phyloP scores from a whole-genome alignment of 2,329 filamentous ascomycete genomes.

The Orbilia brochopaga region DNA sequence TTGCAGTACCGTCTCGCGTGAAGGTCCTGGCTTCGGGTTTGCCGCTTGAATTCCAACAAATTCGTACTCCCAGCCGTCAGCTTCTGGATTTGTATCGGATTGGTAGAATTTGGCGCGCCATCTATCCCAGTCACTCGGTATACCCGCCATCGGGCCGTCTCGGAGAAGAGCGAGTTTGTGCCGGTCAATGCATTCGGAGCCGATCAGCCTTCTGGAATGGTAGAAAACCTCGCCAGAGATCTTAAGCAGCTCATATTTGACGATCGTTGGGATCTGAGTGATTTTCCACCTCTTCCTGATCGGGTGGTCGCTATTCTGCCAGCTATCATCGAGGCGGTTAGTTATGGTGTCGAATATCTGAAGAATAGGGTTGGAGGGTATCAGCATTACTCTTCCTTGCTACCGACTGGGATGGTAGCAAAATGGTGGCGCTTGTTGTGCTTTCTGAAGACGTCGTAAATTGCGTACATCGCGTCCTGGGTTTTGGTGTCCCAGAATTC shows the following conservation, averaged over 20 bases:
- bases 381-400: slow-evolving; percentile 52
- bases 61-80: slow-evolving; percentile 1
- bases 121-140: slow-evolving; percentile 4
- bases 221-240: slow-evolving; percentile 56
- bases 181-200: neutral
- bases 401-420: slow-evolving; percentile 57
- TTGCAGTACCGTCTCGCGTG: too few relatives aligned
- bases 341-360: neutral
- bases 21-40: neutral
- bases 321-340: slow-evolving; percentile 54
- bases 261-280: slow-evolving; percentile 57
- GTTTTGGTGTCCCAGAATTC: slow-evolving; percentile 59
- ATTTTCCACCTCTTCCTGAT: slow-evolving; percentile 57
- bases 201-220: slow-evolving; percentile 2
- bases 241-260: slow-evolving; percentile 56
- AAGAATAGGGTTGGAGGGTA: neutral
- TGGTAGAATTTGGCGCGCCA: neutral
- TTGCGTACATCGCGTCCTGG: slow-evolving; percentile 56
- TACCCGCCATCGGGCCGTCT: neutral
- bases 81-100: neutral
- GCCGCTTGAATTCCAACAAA: neutral
- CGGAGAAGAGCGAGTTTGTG: neutral
- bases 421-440: slow-evolving; percentile 53
- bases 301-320: slow-evolving; percentile 56
- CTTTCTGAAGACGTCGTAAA: slow-evolving; percentile 56